These are phyloP conservation scores for Taxillus chinensis DNA, from an alignment of 164 flowering plant genomes.

Conservation along the genomic window DNA sequence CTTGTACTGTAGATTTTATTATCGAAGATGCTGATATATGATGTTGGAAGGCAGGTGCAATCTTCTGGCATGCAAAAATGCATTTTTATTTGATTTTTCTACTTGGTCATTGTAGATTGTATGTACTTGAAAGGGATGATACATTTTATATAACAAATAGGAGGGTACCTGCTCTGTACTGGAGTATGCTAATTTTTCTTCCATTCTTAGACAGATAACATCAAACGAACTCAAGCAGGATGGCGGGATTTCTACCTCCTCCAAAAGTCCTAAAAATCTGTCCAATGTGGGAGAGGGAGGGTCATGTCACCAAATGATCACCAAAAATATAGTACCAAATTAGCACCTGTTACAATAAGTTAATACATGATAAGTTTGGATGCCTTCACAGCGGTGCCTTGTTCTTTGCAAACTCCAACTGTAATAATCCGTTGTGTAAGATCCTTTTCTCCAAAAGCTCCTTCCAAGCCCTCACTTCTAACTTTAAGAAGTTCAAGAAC, in stretches of 20 bases:
- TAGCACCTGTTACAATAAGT: background rate
- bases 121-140: too few species aligned
- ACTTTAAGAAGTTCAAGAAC: constrained; percentile 48
- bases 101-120: too few species aligned
- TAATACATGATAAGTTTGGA: constrained; percentile 70
- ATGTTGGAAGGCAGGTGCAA: too few species aligned
- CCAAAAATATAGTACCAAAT: background rate
- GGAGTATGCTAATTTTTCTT: constrained; percentile 65
- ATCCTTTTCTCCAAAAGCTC: constrained; percentile 31
- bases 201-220: constrained; percentile 74
- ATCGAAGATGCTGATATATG: too few species aligned
- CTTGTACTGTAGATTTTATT: too few species aligned
- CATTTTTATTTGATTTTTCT: too few species aligned
- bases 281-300: constrained; percentile 2
- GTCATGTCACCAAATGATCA: too few species aligned
- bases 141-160: background rate
- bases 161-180: constrained; percentile 56
- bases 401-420: constrained; percentile 59
- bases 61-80: too few species aligned
- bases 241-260: constrained; percentile 52
- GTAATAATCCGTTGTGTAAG: constrained; percentile 38
- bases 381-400: constrained; percentile 41
- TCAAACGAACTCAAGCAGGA: constrained; percentile 71
- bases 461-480: constrained; percentile 11
- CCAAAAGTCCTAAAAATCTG: constrained; percentile 79